Evolutionary conservation across 768 basidiomycete genomes (phyloP), one percentile per base, ranked within the genome.

Genomic region (Leucocoprinus leucothites): DNA sequence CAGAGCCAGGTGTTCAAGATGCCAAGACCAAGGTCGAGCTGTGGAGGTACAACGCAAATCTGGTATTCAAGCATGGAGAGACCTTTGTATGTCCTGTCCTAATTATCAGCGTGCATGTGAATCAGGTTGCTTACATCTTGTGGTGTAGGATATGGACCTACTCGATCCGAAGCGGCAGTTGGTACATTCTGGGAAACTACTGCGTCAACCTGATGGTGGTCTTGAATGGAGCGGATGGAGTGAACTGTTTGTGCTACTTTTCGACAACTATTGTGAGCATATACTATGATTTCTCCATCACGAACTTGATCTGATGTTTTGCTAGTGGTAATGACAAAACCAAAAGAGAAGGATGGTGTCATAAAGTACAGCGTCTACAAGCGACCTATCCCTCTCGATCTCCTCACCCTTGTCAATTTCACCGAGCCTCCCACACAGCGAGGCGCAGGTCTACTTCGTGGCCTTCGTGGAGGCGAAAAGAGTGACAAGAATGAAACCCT

Each of bases 1-100:
- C 86, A 1, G 89, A 98, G 61, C 89, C 89, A 4, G 94, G 92
- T 19, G 91, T 97, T n/a, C 79, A 80, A 8, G 86, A 86, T 11
- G 87, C 93, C 4, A 90, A 94, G 69, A 83, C 86, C 61, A 95
- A 94, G 68, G 94, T 98, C 5, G 87, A 93, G 62, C 70, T 97
- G 31, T 94, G 94, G 91, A 76, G 85, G 47, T 93, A 89, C 64
- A 88, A 91, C 63, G 81, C 86, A 13, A 84, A 88, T 61, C 71
- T 95, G 36, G 77, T 85, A 13, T 91, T 89, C 74, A 94, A 93
- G 69, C 73, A 78, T 3, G 91, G 89, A 3, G 91, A 93, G 68
- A 67, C 74, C 1, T 82, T 91, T 57, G 80, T 82, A 62, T 21
- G 21, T 9, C 11, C 6, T 31, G 31, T 31, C 46, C 38, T 16